A percentile compares a stretch with the other conserved stretches of the same genome.
phyloP scores from a whole-genome alignment of 805 yeast species.

The Suhomyces sp. region DNA sequence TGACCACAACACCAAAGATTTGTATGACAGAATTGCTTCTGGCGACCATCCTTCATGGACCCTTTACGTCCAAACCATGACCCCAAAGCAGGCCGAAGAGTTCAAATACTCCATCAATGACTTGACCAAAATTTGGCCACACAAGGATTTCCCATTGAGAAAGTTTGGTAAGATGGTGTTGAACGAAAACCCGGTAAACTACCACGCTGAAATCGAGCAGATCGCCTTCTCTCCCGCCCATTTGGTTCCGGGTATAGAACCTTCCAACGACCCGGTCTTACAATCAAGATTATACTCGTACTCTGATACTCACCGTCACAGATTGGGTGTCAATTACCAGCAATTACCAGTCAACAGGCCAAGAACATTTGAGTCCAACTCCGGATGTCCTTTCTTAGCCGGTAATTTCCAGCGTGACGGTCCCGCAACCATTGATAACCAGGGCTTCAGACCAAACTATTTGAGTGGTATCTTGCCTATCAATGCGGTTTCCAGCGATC shows the following conservation, averaged over 20 bases:
- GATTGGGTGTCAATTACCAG: slow-evolving; percentile 72
- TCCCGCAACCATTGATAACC: slow-evolving; percentile 18
- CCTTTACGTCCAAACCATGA: slow-evolving; percentile 57
- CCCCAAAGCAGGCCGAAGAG: slow-evolving; percentile 53
- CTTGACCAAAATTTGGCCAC: slow-evolving; percentile 81
- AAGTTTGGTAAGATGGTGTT: slow-evolving; percentile 76
- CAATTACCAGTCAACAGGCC: slow-evolving; percentile 81
- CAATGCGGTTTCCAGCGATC: slow-evolving; percentile 19
- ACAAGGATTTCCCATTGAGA: slow-evolving; percentile 79
- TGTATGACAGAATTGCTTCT: slow-evolving; percentile 43
- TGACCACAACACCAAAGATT: slow-evolving; percentile 42
- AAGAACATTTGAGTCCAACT: slow-evolving; percentile 21
- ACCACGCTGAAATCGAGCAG: slow-evolving; percentile 85
- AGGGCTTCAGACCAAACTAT: slow-evolving; percentile 51
- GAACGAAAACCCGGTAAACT: slow-evolving; percentile 82
- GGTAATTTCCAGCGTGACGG: slow-evolving; percentile 27
- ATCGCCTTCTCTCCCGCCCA: slow-evolving; percentile 84
- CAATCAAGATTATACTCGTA: slow-evolving; percentile 80
- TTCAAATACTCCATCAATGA: slow-evolving; percentile 49
- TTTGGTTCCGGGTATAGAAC: slow-evolving; percentile 79
- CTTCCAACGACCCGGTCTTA: slow-evolving; percentile 80
- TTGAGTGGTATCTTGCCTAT: slow-evolving; percentile 42
- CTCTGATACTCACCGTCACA: slow-evolving; percentile 83
- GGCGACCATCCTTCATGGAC: slow-evolving; percentile 53
- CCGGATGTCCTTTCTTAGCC: slow-evolving; percentile 26